Conservation (phyloP, 139 green algal genomes). For the Asterochloris erici region DNA sequence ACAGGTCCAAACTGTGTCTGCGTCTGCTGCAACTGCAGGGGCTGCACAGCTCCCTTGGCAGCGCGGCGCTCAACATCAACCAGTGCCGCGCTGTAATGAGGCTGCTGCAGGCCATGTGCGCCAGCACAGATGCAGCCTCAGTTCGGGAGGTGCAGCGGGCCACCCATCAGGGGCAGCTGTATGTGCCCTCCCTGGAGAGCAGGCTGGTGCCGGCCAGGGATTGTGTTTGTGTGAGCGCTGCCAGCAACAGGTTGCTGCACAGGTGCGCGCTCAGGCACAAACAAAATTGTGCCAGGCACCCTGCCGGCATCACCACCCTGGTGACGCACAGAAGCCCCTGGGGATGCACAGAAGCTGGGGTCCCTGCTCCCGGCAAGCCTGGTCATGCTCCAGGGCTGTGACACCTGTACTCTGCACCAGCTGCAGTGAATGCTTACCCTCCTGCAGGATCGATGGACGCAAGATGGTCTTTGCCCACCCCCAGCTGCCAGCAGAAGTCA, state of each 20-base stretch:
- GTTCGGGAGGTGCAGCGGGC: background rate
- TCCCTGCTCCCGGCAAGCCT: background rate
- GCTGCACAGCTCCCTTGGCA: slow-evolving; percentile 9
- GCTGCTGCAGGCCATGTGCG: slow-evolving; percentile 34
- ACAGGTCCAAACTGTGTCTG: no score
- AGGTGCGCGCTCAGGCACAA: background rate
- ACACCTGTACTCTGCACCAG: background rate
- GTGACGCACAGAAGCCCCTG: no score
- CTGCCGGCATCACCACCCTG: no score
- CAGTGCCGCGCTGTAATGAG: slow-evolving; percentile 44
- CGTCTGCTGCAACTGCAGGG: slow-evolving; percentile 8
- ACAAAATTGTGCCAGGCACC: background rate
- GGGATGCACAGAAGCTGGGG: no score
- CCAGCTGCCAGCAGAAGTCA: slow-evolving; percentile 22
- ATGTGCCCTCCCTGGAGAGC: slow-evolving; percentile 31
- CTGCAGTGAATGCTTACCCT: background rate
- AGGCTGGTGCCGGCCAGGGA: slow-evolving; percentile 28
- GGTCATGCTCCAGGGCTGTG: background rate
- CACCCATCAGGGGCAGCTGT: slow-evolving; percentile 9
- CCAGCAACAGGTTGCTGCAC: slow-evolving; percentile 5
- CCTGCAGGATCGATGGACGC: slow-evolving; percentile 40
- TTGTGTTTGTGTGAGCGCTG: slow-evolving; percentile 18
- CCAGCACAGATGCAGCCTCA: background rate
- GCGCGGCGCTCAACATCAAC: slow-evolving; percentile 47
- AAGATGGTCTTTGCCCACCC: slow-evolving; percentile 43